phyloP scores from a whole-genome alignment of 164 flowering plant species.

The Stephania yunnanensis region DNA sequence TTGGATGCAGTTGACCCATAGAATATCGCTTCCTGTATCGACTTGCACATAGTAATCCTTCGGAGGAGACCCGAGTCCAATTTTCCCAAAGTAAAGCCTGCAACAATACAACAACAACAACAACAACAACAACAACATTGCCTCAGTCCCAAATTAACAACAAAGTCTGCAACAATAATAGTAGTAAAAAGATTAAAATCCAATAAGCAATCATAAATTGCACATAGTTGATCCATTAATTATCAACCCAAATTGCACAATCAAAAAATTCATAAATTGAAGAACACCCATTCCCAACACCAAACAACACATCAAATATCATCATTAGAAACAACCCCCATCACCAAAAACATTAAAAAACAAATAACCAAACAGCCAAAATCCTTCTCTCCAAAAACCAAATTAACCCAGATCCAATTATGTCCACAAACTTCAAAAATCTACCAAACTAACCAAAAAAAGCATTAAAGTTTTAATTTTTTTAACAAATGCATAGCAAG shows the following conservation, averaged over 20 bases:
- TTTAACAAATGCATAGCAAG: too few relatives aligned
- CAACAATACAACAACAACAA: slow-evolving; percentile 4
- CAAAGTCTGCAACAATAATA: too few relatives aligned
- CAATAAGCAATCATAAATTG: background rate
- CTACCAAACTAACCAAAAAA: too few relatives aligned
- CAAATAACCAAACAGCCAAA: too few relatives aligned
- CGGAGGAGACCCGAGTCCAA: slow-evolving; percentile 81
- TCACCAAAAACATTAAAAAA: background rate
- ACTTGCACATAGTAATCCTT: slow-evolving; percentile 79
- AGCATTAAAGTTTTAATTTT: too few relatives aligned
- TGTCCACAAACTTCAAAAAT: too few relatives aligned
- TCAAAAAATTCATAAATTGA: background rate
- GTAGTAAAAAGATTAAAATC: too few relatives aligned
- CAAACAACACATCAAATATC: background rate
- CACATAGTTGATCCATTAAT: background rate
- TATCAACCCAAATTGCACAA: background rate
- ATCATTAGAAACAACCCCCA: background rate
- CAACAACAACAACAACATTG: too few relatives aligned
- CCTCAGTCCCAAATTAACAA: too few relatives aligned
- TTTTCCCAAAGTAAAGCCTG: slow-evolving; percentile 82
- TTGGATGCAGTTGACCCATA: slow-evolving; percentile 88
- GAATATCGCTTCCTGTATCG: slow-evolving; percentile 85
- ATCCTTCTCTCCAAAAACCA: too few relatives aligned
- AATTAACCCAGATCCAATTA: too few relatives aligned
- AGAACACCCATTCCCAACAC: background rate